These are phyloP conservation scores for Sutorius eximius DNA, from an alignment of 1,284 basidiomycete species.

Conservation along the genomic window DNA sequence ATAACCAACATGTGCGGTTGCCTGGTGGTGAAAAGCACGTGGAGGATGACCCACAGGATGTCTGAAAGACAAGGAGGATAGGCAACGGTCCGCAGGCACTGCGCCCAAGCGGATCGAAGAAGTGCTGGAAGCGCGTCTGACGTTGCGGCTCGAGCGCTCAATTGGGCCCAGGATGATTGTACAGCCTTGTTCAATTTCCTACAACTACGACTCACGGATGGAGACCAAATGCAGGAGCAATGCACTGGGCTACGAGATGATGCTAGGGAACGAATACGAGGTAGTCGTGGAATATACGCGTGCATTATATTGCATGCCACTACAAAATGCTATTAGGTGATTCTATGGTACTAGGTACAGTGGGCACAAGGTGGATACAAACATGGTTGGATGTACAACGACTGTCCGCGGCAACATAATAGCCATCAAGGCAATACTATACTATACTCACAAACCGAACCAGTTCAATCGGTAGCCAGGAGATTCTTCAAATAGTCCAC, in stretches of 20 bases:
- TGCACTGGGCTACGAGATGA: not conserved
- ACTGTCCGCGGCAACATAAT: constrained; percentile 10
- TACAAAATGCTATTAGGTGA: constrained; percentile 14
- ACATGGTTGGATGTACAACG: constrained; percentile 11
- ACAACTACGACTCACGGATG: not conserved
- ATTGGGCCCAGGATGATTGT: not conserved
- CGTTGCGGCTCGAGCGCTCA: too few relatives aligned
- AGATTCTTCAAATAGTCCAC: constrained; percentile 67
- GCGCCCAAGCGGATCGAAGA: not conserved
- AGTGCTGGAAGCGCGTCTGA: not conserved
- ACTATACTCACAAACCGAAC: constrained; percentile 20
- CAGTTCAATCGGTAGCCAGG: constrained; percentile 39
- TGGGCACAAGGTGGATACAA: constrained; percentile 5
- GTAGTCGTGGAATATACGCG: not conserved
- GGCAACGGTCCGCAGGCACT: not conserved
- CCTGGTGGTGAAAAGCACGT: not conserved
- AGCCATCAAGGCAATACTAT: constrained; percentile 2
- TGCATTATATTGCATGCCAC: not conserved
- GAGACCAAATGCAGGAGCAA: not conserved
- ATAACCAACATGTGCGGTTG: not conserved
- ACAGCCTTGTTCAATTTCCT: not conserved
- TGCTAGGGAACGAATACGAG: not conserved
- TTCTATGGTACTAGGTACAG: constrained; percentile 7
- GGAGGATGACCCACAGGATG: not conserved
- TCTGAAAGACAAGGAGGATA: not conserved